Evolutionary conservation across 352 stramenopile genomes (phyloP), one percentile per base, ranked within the genome.

Genomic region (Pythium brassicae): DNA sequence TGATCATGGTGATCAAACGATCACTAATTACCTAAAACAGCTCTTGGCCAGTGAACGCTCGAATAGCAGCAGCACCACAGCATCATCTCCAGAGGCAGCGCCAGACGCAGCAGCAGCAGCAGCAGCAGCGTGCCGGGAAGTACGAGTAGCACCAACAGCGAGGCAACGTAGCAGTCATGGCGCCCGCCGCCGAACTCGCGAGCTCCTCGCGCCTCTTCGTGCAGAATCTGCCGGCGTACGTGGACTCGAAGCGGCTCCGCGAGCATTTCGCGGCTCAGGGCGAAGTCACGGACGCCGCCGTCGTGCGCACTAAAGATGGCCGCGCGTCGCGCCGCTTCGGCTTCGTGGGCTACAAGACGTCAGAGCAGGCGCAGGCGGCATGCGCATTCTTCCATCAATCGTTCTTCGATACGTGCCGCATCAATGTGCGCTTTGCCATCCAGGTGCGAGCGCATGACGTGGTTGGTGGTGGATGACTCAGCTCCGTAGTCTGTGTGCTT

Each of bases 361-460:
- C 66, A 7, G 50, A 70, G 43, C 83, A 94, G 68, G 78, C 83
- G 2, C 58, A 74, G 44, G 58, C 72, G 20, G 81, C 83, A 35
- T 70, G 66, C 22, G 69, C 64, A 22, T 94, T 91, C 53, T 94
- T 92, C 62, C 69, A 94, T 54, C 76, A 88, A 53, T 85, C 89
- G 45, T 98, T 97, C 73, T 72, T 98, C 15, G 87, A 97, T 62
- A 97, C 90, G 34, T 89, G 78, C 57, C 80, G 71, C 39, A 71
- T 97, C 29, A 83, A 78, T 42, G 89, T 98, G 63, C 76, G 85
- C 55, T 76, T 94, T 26, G 91, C 91, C 19, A 60, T 90, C 39
- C 65, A 76, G 61, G 78, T 89, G 69, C 52, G 66, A 22, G 40
- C 2, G 17, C 4, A n/a, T 17, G n/a, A 25, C 5, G 25, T 10